These are phyloP conservation scores for Citrus australasica DNA, from an alignment of 345 rosid species.

Conservation along the genomic window DNA sequence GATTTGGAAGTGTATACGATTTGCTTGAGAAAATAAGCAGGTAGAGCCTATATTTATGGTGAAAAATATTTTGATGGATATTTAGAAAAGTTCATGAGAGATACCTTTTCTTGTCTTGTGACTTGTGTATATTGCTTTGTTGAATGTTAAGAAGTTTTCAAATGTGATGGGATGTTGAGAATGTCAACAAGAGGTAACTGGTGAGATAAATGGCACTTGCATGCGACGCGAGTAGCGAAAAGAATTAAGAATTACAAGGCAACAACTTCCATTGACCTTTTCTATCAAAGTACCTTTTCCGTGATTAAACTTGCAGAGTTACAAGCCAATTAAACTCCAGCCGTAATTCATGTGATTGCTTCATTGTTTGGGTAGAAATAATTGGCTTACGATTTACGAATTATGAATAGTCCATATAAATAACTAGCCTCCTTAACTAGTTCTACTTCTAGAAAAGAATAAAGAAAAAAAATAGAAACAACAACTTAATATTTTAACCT, in stretches of 20 bases:
- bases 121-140: not conserved
- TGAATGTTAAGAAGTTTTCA: not conserved
- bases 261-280: not conserved
- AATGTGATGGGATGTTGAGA: not conserved
- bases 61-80: not conserved
- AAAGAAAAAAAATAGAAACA: not conserved
- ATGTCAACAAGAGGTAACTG: not conserved
- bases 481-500: no score
- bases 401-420: not conserved
- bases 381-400: not conserved
- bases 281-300: not conserved
- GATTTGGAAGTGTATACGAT: not conserved
- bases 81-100: not conserved
- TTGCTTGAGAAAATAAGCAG: not conserved
- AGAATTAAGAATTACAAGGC: not conserved
- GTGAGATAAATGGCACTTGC: not conserved
- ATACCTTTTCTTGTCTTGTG: not conserved
- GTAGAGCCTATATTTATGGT: not conserved
- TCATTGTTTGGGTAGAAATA: no score
- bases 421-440: not conserved
- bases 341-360: not conserved
- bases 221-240: not conserved
- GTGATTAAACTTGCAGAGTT: not conserved
- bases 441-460: not conserved
- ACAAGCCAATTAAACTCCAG: not conserved